Conservation (phyloP, 2,329 filamentous ascomycete genomes). For the Aotearoamyces nothofagi region DNA sequence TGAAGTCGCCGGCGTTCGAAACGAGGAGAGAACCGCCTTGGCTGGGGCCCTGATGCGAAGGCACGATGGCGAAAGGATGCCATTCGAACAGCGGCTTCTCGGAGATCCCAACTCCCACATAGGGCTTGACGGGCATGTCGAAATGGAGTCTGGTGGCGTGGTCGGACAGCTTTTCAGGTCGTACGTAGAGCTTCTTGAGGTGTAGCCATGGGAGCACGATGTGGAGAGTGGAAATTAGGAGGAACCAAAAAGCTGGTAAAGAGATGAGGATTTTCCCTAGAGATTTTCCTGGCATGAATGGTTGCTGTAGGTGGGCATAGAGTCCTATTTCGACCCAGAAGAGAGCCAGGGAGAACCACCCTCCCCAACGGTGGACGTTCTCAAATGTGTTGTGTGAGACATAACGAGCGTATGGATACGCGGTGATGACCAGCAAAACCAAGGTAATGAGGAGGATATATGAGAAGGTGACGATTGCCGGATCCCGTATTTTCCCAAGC, state of each 20-base stretch:
- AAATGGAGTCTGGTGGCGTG: constrained; percentile 43
- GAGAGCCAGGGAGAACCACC: constrained; percentile 33
- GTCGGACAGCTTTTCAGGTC: constrained; percentile 34
- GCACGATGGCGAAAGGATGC: constrained; percentile 43
- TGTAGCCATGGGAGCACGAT: constrained; percentile 43
- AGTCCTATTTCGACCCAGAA: constrained; percentile 34
- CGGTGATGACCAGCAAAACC: constrained; percentile 29
- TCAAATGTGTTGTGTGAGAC: constrained; percentile 40
- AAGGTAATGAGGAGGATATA: constrained; percentile 26
- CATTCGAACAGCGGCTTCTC: constrained; percentile 35
- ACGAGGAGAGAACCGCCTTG: constrained; percentile 41
- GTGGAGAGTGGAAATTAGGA: constrained; percentile 33
- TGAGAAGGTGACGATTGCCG: constrained; percentile 9
- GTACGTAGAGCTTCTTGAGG: constrained; percentile 36
- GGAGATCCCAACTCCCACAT: constrained; percentile 29
- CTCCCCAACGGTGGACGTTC: constrained; percentile 37
- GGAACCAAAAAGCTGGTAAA: constrained; percentile 37
- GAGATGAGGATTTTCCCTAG: constrained; percentile 9
- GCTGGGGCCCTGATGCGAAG: constrained; percentile 23
- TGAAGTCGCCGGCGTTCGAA: constrained; percentile 44
- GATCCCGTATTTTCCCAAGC: constrained; percentile 7
- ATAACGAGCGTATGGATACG: constrained; percentile 33
- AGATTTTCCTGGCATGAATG: constrained; percentile 5
- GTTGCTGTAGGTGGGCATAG: constrained; percentile 11
- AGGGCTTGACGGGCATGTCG: constrained; percentile 26